phyloP scores from a whole-genome alignment of 2,329 filamentous ascomycete genomes.

The Ceratocystis albifundus region DNA sequence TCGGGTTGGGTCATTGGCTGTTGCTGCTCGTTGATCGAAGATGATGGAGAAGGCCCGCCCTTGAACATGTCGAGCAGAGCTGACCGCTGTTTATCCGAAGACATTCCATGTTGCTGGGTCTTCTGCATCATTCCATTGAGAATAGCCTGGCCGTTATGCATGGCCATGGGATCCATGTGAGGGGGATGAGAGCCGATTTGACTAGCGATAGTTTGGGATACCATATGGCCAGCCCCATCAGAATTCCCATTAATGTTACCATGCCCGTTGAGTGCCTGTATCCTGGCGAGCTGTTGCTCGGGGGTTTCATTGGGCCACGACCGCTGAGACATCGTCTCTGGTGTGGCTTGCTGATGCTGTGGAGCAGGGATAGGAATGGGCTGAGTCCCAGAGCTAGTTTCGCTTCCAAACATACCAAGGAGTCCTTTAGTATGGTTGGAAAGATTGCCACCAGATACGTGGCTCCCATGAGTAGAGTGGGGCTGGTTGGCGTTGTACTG shows the following conservation, averaged over 20 bases:
- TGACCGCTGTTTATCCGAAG: conserved; percentile 34
- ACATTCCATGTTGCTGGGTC: conserved; percentile 19
- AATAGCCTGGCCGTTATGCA: conserved; percentile 21
- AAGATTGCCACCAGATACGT: conserved; percentile 24
- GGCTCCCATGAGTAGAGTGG: conserved; percentile 4
- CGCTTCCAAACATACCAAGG: conserved; percentile 32
- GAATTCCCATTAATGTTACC: neutral
- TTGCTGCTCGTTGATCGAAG: conserved; percentile 14
- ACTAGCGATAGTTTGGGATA: neutral
- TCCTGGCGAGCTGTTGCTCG: conserved; percentile 18
- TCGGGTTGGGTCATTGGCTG: conserved; percentile 10
- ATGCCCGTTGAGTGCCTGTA: neutral
- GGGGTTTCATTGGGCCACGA: conserved; percentile 19
- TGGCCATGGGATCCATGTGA: conserved; percentile 20
- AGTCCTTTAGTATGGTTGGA: conserved; percentile 32
- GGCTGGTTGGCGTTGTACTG: conserved; percentile 18
- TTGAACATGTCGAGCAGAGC: conserved; percentile 46
- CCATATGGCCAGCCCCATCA: neutral
- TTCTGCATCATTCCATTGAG: conserved; percentile 21
- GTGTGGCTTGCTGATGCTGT: neutral
- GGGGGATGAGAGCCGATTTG: neutral
- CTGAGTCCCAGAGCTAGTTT: conserved; percentile 25
- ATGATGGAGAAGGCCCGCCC: conserved; percentile 26
- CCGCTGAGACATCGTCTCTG: conserved; percentile 9
- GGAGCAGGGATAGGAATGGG: conserved; percentile 12